Evolutionary conservation across 2,329 filamentous ascomycete genomes (phyloP).

Genomic region (Thyridium curvatum): DNA sequence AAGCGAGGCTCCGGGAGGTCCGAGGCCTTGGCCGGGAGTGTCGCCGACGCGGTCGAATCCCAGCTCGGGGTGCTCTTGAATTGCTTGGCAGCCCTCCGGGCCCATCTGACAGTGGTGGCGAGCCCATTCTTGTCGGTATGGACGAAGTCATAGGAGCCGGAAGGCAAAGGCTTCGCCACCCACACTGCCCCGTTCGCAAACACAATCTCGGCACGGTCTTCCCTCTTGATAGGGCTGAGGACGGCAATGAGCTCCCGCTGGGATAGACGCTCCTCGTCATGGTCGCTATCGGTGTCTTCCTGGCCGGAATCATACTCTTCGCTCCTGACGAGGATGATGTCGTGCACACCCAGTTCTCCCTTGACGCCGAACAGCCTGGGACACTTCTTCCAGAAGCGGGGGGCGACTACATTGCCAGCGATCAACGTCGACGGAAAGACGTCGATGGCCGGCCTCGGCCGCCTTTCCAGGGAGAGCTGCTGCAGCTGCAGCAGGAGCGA

Average conservation of each 20-base stretch:
- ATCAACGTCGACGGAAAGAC: slow-evolving; percentile 64
- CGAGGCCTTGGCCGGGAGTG: slow-evolving; percentile 29
- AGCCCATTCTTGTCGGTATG: slow-evolving; percentile 51
- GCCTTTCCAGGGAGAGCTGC: slow-evolving; percentile 50
- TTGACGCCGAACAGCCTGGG: slow-evolving; percentile 58
- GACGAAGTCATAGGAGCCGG: slow-evolving; percentile 61
- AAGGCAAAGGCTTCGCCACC: slow-evolving; percentile 43
- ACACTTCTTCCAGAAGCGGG: slow-evolving; percentile 53
- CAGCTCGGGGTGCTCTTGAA: slow-evolving; percentile 13
- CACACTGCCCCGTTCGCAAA: slow-evolving; percentile 58
- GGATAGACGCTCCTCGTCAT: slow-evolving; percentile 42
- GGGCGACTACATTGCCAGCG: slow-evolving; percentile 47
- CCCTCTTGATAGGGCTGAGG: slow-evolving; percentile 54
- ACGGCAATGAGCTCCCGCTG: slow-evolving; percentile 43
- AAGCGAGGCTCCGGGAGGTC: slow-evolving; percentile 38
- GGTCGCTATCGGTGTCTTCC: slow-evolving; percentile 35
- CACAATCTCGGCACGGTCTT: slow-evolving; percentile 57
- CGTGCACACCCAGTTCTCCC: slow-evolving; percentile 56
- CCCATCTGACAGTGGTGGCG: slow-evolving; percentile 62
- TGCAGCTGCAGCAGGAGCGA: slow-evolving; percentile 68
- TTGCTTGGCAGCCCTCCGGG: slow-evolving; percentile 35
- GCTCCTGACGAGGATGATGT: slow-evolving; percentile 65
- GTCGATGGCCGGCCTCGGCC: slow-evolving; percentile 64
- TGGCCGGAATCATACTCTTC: slow-evolving; percentile 52
- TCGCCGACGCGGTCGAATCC: background rate